Base-by-base conservation (phyloP, 306 rosid genomes). In the Bauhinia variegata region DNA sequence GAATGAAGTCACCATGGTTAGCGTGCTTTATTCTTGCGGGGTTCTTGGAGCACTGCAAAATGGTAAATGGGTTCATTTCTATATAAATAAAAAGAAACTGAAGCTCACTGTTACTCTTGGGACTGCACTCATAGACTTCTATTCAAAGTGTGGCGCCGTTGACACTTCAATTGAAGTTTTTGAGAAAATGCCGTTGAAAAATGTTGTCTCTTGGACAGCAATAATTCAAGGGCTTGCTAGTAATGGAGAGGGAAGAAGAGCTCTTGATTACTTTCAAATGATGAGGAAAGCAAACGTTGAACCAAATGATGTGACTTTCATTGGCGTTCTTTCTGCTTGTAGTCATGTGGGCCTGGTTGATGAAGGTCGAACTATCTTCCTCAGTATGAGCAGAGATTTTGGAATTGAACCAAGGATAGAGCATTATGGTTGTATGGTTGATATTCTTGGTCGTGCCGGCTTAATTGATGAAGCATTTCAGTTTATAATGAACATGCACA, bases 371-470 rank as follows among this genome's bases (percentile, higher is more conserved):
- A 70, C 67, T 14, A 64, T 81, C 67, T 84, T 84, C 73, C 49
- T 65, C 53, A 74, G 80, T 60, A 84, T 86, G 87, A 81, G 67
- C 52, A 71, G 28, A 47, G 85, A 81, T 51, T 81, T 71, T 8
- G 60, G 75, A 17, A 87, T 87, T 15, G 83, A 77, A 60, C 84
- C 82, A 7, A 77, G 85, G 66, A 81, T 81, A 4, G 89, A 84
- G 73, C 89, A 87, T 63, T 84, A 81, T 41, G 92, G 92, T 56
- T 84, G 89, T 52, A 84, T 87, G 89, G 92, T 87, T 42, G 92
- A 87, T 69, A 68, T 84, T 67, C 82, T 82, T 60, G 92, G 92
- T 47, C 82, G 84, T 33, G 85, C 87, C 23, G 85, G 89, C 52
- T 73, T 79, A 63, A 76, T 82, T 32, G 81, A 77, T 39, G 89